Evolutionary conservation across 2,329 filamentous ascomycete genomes (phyloP).

Genomic region (Ceratocystis ficicola): DNA sequence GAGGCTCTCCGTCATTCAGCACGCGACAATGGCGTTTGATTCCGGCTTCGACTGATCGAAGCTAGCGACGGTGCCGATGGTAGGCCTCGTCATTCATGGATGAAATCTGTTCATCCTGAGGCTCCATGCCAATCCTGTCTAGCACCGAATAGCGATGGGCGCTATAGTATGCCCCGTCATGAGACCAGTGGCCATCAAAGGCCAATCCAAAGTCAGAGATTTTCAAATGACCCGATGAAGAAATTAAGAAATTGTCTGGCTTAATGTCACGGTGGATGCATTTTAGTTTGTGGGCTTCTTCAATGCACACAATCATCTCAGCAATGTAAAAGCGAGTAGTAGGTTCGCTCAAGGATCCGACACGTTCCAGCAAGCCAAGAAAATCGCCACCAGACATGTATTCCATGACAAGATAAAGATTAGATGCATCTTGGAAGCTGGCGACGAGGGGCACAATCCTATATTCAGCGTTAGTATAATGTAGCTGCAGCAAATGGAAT

Average conservation of each 20-base stretch:
- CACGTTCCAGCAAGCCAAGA: constrained; percentile 69
- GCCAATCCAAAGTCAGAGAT: constrained; percentile 94
- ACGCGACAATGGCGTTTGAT: constrained; percentile 25
- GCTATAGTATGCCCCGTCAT: constrained; percentile 77
- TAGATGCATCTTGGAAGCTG: constrained; percentile 75
- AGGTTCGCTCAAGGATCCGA: constrained; percentile 67
- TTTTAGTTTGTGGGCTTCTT: constrained; percentile 74
- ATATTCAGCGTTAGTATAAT: background rate
- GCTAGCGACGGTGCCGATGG: constrained; percentile 19
- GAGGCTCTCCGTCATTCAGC: constrained; percentile 25
- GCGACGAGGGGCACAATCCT: constrained; percentile 78
- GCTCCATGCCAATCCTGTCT: constrained; percentile 58
- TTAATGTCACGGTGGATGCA: constrained; percentile 97
- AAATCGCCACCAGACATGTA: constrained; percentile 98
- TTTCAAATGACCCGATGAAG: constrained; percentile 76
- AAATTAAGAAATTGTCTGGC: constrained; percentile 92
- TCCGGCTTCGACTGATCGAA: constrained; percentile 31
- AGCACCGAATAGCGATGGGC: constrained; percentile 69
- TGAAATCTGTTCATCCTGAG: constrained; percentile 49
- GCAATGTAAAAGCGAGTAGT: constrained; percentile 79
- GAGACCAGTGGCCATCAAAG: constrained; percentile 90
- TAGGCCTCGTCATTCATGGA: constrained; percentile 13
- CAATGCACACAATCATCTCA: constrained; percentile 91
- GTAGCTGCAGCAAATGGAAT: background rate
- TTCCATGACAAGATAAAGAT: constrained; percentile 91